Percentiles rank a stretch among this genome's conserved stretches.
Evolutionary conservation across 2,329 filamentous ascomycete genomes (phyloP).

Genomic region (Penicillium hesseltinei): DNA sequence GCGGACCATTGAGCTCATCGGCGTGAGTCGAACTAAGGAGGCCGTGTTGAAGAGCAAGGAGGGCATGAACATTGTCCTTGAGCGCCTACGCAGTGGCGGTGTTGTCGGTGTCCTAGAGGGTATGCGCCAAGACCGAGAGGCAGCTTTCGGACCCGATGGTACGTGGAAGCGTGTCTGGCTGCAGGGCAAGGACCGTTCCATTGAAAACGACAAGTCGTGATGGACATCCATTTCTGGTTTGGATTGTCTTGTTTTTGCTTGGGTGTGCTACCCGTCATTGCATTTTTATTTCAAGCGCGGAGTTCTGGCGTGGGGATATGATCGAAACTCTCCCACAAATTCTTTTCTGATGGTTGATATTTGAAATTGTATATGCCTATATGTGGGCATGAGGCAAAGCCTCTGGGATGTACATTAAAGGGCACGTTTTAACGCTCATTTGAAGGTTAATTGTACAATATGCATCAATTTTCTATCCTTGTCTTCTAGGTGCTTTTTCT

Average conservation of each 20-base stretch:
- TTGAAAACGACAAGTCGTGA: slow-evolving; percentile 31
- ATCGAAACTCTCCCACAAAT: slow-evolving; percentile 24
- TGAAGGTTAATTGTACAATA: slow-evolving; percentile 18
- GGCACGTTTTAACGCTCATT: not conserved
- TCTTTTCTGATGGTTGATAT: slow-evolving; percentile 6
- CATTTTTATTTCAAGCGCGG: slow-evolving; percentile 25
- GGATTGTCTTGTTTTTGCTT: not conserved
- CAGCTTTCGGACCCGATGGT: slow-evolving; percentile 38
- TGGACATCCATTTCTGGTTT: not conserved
- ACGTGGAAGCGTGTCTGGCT: slow-evolving; percentile 45
- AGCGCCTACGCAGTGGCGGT: slow-evolving; percentile 62
- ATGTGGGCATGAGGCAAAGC: slow-evolving; percentile 12
- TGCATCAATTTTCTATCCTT: slow-evolving; percentile 10
- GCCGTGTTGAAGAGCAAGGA: slow-evolving; percentile 62
- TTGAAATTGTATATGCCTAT: slow-evolving; percentile 17
- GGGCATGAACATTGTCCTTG: slow-evolving; percentile 66
- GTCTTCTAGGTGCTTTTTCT: not conserved
- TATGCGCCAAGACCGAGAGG: slow-evolving; percentile 62
- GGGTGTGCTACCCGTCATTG: slow-evolving; percentile 1
- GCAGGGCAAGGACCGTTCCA: slow-evolving; percentile 30
- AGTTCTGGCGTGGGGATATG: slow-evolving; percentile 20
- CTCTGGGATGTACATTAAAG: slow-evolving; percentile 12
- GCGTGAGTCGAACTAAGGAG: slow-evolving; percentile 58
- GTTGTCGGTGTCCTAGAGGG: slow-evolving; percentile 68
- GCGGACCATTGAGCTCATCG: slow-evolving; percentile 63